These are phyloP conservation scores for Linanthus parryae DNA, from an alignment of 148 eudicot species.

Conservation along the genomic window DNA sequence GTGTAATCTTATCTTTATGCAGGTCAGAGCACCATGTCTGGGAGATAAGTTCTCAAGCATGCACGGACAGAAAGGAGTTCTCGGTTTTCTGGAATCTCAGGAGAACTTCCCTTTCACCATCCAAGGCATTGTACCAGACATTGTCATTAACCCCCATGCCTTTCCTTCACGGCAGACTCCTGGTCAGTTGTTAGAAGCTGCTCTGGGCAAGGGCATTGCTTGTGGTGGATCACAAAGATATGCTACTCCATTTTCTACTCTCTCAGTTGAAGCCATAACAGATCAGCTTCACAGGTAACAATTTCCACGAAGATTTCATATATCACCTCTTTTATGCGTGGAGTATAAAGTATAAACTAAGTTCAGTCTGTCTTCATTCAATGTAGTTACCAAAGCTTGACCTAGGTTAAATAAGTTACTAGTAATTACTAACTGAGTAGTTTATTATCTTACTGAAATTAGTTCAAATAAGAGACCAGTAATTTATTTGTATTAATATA, in stretches of 20 bases:
- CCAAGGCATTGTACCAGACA: constrained; percentile 96
- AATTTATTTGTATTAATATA: too few relatives aligned
- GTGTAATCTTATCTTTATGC: too few relatives aligned
- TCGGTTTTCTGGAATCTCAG: constrained; percentile 79
- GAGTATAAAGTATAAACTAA: too few relatives aligned
- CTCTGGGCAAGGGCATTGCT: constrained; percentile 85
- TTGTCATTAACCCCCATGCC: constrained; percentile 95
- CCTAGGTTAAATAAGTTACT: too few relatives aligned
- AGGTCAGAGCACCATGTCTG: constrained; percentile 91
- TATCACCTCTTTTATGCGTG: too few relatives aligned
- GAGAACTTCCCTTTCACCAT: constrained; percentile 88
- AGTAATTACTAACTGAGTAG: too few relatives aligned
- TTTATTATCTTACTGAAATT: too few relatives aligned
- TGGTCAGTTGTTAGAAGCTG: constrained; percentile 90
- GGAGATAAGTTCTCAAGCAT: constrained; percentile 96
- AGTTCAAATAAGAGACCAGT: too few relatives aligned
- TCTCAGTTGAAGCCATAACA: constrained; percentile 72
- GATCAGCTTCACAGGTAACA: constrained; percentile 89
- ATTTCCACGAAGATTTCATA: too few relatives aligned
- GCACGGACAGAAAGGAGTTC: constrained; percentile 98
- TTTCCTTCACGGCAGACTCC: constrained; percentile 97
- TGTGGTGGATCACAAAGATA: constrained; percentile 62
- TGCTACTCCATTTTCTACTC: constrained; percentile 89
- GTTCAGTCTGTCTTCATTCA: too few relatives aligned
- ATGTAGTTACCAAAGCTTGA: too few relatives aligned